Evolutionary conservation across 805 yeast genomes (phyloP).

Genomic region (Yamadazyma tumulicola): DNA sequence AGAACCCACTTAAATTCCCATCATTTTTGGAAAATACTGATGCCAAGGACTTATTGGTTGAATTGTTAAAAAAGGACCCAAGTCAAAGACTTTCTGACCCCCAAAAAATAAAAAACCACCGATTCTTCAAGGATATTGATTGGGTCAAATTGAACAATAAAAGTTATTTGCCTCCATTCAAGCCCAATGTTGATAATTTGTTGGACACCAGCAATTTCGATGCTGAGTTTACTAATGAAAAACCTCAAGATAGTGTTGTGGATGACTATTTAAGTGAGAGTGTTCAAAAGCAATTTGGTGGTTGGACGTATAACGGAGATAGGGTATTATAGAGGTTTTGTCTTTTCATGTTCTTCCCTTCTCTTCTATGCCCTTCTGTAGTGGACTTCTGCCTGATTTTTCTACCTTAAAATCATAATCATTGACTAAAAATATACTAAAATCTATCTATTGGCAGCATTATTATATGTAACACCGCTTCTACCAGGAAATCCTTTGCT

Average conservation of each 20-base stretch:
- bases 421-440: neutral
- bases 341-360: neutral
- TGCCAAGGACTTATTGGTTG: constrained; percentile 75
- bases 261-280: constrained; percentile 88
- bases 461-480: constrained; percentile 32
- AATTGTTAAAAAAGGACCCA: constrained; percentile 83
- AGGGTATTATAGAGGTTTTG: constrained; percentile 9
- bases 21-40: constrained; percentile 74
- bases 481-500: constrained; percentile 39
- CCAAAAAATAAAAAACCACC: constrained; percentile 75
- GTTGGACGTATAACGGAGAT: constrained; percentile 93
- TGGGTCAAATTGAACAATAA: constrained; percentile 82
- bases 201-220: constrained; percentile 93
- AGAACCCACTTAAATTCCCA: constrained; percentile 87
- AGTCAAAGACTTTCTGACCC: constrained; percentile 77
- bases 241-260: constrained; percentile 93
- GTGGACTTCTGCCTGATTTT: no score
- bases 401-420: neutral
- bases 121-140: constrained; percentile 84
- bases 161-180: constrained; percentile 92
- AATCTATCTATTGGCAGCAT: constrained; percentile 24
- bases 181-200: constrained; percentile 83
- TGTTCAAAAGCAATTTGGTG: constrained; percentile 97
- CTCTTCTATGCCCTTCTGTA: no score
- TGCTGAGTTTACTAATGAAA: constrained; percentile 84